phyloP scores from a whole-genome alignment of 768 basidiomycete genomes.

The Crucibulum laeve region DNA sequence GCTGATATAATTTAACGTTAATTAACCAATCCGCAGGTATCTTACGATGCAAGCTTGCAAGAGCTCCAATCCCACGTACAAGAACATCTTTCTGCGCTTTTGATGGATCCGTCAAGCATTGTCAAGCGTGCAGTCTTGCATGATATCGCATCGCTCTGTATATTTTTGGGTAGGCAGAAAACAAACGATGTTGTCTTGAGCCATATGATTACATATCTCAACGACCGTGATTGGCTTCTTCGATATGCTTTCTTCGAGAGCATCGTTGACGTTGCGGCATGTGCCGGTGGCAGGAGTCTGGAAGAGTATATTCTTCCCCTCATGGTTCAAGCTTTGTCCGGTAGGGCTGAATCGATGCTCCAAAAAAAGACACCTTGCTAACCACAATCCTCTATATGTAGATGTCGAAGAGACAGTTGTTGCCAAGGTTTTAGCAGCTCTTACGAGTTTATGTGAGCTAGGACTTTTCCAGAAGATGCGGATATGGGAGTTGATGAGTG shows the following conservation, averaged over 20 bases:
- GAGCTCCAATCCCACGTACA: slow-evolving; percentile 85
- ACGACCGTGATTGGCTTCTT: slow-evolving; percentile 90
- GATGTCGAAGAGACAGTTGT: slow-evolving; percentile 96
- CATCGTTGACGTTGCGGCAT: slow-evolving; percentile 92
- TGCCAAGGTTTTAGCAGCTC: slow-evolving; percentile 79
- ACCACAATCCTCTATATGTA: slow-evolving; percentile 22
- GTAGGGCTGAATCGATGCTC: slow-evolving; percentile 33
- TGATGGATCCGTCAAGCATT: slow-evolving; percentile 84
- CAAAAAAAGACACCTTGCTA: slow-evolving; percentile 1
- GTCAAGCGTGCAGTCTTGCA: slow-evolving; percentile 90
- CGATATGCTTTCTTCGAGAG: slow-evolving; percentile 93
- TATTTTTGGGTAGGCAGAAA: slow-evolving; percentile 88
- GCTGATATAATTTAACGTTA: not conserved
- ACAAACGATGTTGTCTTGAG: slow-evolving; percentile 95
- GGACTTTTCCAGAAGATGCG: slow-evolving; percentile 90
- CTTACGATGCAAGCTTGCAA: slow-evolving; percentile 82
- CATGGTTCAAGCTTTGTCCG: slow-evolving; percentile 93
- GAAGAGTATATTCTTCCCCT: slow-evolving; percentile 97
- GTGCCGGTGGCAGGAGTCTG: slow-evolving; percentile 84
- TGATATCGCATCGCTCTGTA: slow-evolving; percentile 84
- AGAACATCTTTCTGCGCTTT: slow-evolving; percentile 80
- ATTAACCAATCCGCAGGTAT: slow-evolving; percentile 50
- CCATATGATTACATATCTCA: slow-evolving; percentile 81
- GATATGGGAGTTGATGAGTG: slow-evolving; percentile 96
- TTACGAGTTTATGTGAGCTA: slow-evolving; percentile 87